Conservation (phyloP, 345 rosid genomes). For the Corymbia maculata region DNA sequence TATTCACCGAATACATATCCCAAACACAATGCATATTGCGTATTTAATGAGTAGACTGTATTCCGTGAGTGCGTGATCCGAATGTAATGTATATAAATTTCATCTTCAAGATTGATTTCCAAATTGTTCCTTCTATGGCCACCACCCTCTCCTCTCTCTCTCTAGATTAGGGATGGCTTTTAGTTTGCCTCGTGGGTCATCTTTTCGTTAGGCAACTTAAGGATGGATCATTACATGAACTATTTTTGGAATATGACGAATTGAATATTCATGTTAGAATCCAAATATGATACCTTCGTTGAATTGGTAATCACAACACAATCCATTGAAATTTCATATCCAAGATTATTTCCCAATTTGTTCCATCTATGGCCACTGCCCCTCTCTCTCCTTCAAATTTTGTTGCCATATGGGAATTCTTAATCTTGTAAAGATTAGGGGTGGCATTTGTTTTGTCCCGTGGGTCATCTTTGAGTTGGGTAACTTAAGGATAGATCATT, state of each 20-base stretch:
- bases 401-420: neutral
- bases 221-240: neutral
- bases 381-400: neutral
- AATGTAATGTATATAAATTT: no score
- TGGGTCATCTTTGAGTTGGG: neutral
- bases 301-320: neutral
- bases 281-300: neutral
- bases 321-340: neutral
- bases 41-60: neutral
- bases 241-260: neutral
- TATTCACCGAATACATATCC: neutral
- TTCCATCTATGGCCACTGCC: neutral
- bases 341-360: neutral
- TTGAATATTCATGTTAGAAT: neutral
- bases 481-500: neutral
- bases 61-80: no score
- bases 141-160: neutral
- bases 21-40: neutral
- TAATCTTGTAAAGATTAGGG: neutral
- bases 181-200: neutral
- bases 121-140: neutral
- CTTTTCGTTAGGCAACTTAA: neutral
- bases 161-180: neutral
- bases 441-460: neutral
- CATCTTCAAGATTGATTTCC: neutral